These are phyloP conservation scores for Coemansia sp. DNA, from an alignment of 192 early-diverging fungal species.

Conservation along the genomic window DNA sequence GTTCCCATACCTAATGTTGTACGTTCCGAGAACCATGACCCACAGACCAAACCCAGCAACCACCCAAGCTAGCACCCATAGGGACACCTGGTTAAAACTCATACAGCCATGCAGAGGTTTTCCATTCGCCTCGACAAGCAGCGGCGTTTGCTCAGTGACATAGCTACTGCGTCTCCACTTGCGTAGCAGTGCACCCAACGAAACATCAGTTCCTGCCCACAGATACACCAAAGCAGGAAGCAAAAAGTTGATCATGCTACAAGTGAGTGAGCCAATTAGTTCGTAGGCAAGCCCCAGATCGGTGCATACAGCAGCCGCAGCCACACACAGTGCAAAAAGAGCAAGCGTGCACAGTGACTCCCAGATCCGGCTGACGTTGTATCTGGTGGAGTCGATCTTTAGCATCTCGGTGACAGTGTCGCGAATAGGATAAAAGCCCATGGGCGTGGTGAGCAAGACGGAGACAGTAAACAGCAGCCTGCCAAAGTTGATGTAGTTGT, in stretches of 20 bases:
- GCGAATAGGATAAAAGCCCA: constrained; percentile 48
- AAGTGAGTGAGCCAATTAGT: constrained; percentile 34
- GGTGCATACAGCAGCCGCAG: constrained; percentile 16
- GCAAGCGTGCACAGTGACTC: constrained; percentile 28
- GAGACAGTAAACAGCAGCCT: constrained; percentile 60
- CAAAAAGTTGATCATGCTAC: constrained; percentile 42
- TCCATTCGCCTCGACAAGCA: neutral
- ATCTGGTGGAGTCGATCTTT: constrained; percentile 25
- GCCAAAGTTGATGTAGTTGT: constrained; percentile 59
- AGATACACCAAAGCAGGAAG: constrained; percentile 34
- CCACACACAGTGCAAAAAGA: constrained; percentile 20
- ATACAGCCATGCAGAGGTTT: neutral
- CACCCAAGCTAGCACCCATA: constrained; percentile 31
- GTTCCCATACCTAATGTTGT: constrained; percentile 13
- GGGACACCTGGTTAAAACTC: neutral
- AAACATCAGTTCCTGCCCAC: constrained; percentile 40
- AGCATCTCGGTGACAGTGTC: constrained; percentile 42
- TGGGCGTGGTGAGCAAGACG: constrained; percentile 57
- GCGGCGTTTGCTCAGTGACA: neutral
- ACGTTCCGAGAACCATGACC: constrained; percentile 44
- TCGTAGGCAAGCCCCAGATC: constrained; percentile 46
- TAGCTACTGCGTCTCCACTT: neutral
- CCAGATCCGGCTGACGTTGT: constrained; percentile 13
- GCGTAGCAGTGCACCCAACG: constrained; percentile 2
- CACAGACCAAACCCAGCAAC: constrained; percentile 35